These are phyloP conservation scores for Salvia hispanica DNA, from an alignment of 257 asterid genomes.

Conservation along the genomic window DNA sequence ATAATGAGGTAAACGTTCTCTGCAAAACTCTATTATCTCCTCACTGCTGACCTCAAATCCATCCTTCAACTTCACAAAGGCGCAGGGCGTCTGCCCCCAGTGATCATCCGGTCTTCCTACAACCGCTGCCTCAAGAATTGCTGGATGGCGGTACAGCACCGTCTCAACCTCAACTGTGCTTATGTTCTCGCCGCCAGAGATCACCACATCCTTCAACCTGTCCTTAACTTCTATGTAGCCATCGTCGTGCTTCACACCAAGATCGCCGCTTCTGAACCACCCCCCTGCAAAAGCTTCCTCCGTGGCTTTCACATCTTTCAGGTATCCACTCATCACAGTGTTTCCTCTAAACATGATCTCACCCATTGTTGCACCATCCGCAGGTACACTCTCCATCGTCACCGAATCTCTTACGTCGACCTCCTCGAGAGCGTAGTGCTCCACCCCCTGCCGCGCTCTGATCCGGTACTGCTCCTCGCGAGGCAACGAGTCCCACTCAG, in stretches of 20 bases:
- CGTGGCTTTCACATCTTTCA: slow-evolving; percentile 48
- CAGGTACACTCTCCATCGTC: slow-evolving; percentile 47
- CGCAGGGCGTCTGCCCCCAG: slow-evolving; percentile 64
- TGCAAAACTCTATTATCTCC: slow-evolving; percentile 46
- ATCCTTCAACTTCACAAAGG: slow-evolving; percentile 54
- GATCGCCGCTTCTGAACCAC: slow-evolving; percentile 59
- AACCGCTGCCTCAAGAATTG: slow-evolving; percentile 56
- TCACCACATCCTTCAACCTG: slow-evolving; percentile 49
- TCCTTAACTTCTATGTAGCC: slow-evolving; percentile 54
- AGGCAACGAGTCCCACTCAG: slow-evolving; percentile 53
- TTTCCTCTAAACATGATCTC: slow-evolving; percentile 61
- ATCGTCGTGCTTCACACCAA: slow-evolving; percentile 51
- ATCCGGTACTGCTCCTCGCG: slow-evolving; percentile 36
- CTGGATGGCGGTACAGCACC: slow-evolving; percentile 47
- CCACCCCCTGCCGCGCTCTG: slow-evolving; percentile 60
- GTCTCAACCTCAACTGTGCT: slow-evolving; percentile 51
- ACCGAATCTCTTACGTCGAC: slow-evolving; percentile 49
- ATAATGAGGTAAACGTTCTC: slow-evolving; percentile 52
- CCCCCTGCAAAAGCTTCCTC: slow-evolving; percentile 53
- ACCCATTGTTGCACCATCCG: slow-evolving; percentile 49
- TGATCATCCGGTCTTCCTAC: slow-evolving; percentile 57
- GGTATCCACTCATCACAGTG: slow-evolving; percentile 58
- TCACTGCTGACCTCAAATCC: slow-evolving; percentile 38
- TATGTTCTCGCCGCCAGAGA: slow-evolving; percentile 58
- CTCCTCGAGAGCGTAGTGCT: slow-evolving; percentile 45